Conservation (phyloP, 768 basidiomycete species). For the Amanita pseudoporphyria region DNA sequence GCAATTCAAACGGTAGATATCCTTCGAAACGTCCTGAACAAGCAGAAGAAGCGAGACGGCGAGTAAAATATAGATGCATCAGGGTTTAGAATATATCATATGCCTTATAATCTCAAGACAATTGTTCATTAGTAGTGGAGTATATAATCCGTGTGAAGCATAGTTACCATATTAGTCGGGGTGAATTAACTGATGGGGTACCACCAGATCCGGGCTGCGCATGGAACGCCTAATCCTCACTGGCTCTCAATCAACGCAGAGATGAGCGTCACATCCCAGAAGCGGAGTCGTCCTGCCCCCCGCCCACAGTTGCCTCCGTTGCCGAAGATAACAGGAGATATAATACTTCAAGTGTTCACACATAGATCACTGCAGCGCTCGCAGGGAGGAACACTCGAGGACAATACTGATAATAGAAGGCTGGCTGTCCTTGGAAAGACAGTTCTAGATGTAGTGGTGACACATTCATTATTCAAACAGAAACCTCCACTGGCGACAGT, state of each 20-base stretch:
- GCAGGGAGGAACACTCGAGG: constrained; percentile 22
- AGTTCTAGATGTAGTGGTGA: constrained; percentile 37
- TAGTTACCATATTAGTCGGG: constrained; percentile 2
- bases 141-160: constrained; percentile 3
- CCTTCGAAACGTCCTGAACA: constrained; percentile 7
- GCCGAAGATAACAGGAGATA: constrained; percentile 39
- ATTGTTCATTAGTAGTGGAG: neutral
- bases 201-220: neutral
- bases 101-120: neutral
- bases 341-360: constrained; percentile 60
- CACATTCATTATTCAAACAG: constrained; percentile 36
- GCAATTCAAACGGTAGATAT: neutral
- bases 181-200: neutral
- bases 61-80: neutral
- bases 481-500: constrained; percentile 38
- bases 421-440: constrained; percentile 40
- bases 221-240: constrained; percentile 3
- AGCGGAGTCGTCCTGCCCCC: constrained; percentile 2
- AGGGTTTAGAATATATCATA: neutral
- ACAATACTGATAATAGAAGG: constrained; percentile 48
- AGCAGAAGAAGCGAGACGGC: constrained; percentile 3
- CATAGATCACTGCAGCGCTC: constrained; percentile 50
- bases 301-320: constrained; percentile 26
- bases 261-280: constrained; percentile 5
- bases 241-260: neutral